Evolutionary conservation across 1,284 basidiomycete genomes (phyloP).

Genomic region (Coniferiporia sulphurascens): DNA sequence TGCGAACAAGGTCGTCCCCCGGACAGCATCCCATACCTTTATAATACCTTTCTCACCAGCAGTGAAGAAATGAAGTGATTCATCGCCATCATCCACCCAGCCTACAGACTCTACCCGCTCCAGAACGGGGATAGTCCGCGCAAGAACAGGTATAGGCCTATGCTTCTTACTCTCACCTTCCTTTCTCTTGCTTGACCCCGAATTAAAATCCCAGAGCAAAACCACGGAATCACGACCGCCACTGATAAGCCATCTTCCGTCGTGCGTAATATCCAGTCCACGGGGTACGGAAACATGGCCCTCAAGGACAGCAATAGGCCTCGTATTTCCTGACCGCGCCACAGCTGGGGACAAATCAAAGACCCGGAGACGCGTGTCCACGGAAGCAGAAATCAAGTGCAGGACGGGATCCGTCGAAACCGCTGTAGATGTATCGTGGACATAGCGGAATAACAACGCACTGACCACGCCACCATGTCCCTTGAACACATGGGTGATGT

Average conservation of each 20-base stretch:
- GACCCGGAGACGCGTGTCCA: constrained; percentile 85
- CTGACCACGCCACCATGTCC: constrained; percentile 96
- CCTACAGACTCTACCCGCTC: constrained; percentile 89
- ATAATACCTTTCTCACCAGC: constrained; percentile 85
- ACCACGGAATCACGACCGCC: constrained; percentile 90
- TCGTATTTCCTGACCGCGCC: constrained; percentile 51
- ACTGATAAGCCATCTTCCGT: constrained; percentile 84
- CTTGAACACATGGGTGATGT: constrained; percentile 91
- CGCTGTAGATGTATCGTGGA: constrained; percentile 48
- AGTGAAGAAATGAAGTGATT: constrained; percentile 67
- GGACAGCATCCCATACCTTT: constrained; percentile 77
- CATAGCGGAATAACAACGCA: constrained; percentile 79
- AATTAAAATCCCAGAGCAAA: constrained; percentile 78
- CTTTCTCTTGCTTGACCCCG: constrained; percentile 39
- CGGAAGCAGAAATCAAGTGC: constrained; percentile 84
- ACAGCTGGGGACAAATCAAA: constrained; percentile 74
- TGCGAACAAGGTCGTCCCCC: constrained; percentile 58
- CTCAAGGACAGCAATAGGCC: constrained; percentile 77
- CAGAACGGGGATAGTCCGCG: constrained; percentile 82
- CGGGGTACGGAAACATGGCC: constrained; percentile 90
- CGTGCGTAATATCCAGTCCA: constrained; percentile 77
- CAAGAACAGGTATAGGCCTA: constrained; percentile 51
- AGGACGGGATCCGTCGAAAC: constrained; percentile 48
- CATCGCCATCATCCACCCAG: constrained; percentile 48
- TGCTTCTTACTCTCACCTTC: constrained; percentile 40